A percentile compares a stretch with the other conserved stretches of the same genome.
Conservation (phyloP, 2,329 filamentous ascomycete species). For the Neopestalotiopsis sp. region DNA sequence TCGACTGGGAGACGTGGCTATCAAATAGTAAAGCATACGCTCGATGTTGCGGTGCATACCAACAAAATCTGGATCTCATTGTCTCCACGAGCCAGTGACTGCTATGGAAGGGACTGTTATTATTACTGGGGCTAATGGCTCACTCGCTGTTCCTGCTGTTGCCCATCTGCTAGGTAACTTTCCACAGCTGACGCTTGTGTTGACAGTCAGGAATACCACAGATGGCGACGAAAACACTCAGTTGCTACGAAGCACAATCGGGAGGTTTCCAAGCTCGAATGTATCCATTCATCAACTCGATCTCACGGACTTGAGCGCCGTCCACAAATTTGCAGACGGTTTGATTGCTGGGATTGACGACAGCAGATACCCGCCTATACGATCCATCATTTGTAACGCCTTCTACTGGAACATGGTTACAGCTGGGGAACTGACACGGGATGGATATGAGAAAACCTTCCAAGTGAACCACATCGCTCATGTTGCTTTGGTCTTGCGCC, state of each 20-base stretch:
- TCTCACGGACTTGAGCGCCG: not conserved
- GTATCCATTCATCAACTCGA: not conserved
- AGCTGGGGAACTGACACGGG: not conserved
- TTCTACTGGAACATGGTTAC: not conserved
- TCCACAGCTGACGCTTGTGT: not conserved
- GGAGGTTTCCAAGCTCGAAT: not conserved
- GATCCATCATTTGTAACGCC: not conserved
- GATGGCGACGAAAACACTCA: not conserved
- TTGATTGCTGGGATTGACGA: not conserved
- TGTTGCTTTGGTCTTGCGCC: not conserved
- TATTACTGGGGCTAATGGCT: not conserved
- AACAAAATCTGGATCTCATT: too few relatives aligned
- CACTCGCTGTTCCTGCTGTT: not conserved
- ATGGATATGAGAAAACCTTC: slow-evolving; percentile 2
- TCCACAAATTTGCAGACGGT: not conserved
- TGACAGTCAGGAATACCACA: not conserved
- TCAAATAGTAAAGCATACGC: too few relatives aligned
- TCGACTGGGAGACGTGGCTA: too few relatives aligned
- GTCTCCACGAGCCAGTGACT: too few relatives aligned
- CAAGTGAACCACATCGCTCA: slow-evolving; percentile 7
- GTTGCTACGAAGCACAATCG: not conserved
- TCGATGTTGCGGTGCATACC: too few relatives aligned
- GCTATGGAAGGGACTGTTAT: not conserved
- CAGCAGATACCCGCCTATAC: not conserved
- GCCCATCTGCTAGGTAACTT: not conserved